Evolutionary conservation across 164 flowering plant species (phyloP).

Genomic region (Vitis amurensis): DNA sequence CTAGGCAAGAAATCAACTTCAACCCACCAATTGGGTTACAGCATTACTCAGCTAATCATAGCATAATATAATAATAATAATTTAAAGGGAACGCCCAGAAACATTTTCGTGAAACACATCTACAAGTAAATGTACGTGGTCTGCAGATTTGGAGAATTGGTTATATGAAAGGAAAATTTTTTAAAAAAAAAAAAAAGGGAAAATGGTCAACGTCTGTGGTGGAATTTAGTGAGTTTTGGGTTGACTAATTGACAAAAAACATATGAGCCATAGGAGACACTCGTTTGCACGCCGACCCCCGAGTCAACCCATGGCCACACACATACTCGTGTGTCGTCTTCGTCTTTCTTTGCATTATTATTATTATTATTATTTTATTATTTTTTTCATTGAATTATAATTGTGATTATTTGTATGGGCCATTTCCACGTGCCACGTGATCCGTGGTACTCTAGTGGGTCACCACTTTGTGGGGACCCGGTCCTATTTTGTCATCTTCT

Average conservation of each 20-base stretch:
- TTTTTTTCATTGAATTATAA: not conserved
- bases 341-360: not conserved
- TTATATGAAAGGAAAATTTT: too few species aligned
- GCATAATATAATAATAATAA: too few species aligned
- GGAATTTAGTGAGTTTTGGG: not conserved
- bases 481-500: constrained; percentile 12
- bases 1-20: too few species aligned
- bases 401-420: constrained; percentile 2
- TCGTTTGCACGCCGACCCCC: not conserved
- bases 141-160: too few species aligned
- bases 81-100: too few species aligned
- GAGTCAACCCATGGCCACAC: constrained; percentile 19
- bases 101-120: too few species aligned
- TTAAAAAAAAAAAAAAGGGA: too few species aligned
- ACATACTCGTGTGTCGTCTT: not conserved
- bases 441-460: constrained; percentile 1
- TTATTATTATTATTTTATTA: not conserved
- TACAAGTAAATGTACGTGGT: too few species aligned
- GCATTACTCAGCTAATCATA: too few species aligned
- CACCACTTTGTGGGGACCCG: not conserved
- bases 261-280: not conserved
- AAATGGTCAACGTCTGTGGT: constrained; percentile 12
- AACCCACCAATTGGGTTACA: too few species aligned
- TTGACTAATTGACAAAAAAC: constrained; percentile 2
- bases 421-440: constrained; percentile 16